A percentile compares a stretch with the other conserved stretches of the same genome.
Evolutionary conservation across 192 early-diverging fungal genomes (phyloP).

Genomic region (Gryganskiella cystojenkinii): DNA sequence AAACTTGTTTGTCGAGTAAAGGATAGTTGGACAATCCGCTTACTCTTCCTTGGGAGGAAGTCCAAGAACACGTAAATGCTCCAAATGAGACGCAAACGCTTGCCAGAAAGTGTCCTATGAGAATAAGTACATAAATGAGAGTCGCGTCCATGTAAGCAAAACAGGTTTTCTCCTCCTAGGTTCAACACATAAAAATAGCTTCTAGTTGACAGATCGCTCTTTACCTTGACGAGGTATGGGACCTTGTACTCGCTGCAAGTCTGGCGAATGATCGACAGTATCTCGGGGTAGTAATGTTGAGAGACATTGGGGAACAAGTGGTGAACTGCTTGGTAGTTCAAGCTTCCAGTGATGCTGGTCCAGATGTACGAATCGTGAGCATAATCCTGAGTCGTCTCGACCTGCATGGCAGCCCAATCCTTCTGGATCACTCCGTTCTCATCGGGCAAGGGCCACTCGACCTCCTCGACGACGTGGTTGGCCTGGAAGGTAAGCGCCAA

Average conservation of each 20-base stretch:
- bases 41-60: slow-evolving; percentile 47
- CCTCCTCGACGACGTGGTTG: slow-evolving; percentile 68
- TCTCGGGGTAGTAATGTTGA: slow-evolving; percentile 63
- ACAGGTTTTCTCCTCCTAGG: too few relatives aligned
- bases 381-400: slow-evolving; percentile 64
- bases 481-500: slow-evolving; percentile 68
- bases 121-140: background rate
- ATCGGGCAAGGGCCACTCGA: slow-evolving; percentile 66
- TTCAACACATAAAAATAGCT: background rate
- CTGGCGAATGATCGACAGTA: slow-evolving; percentile 57
- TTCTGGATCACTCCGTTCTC: slow-evolving; percentile 53
- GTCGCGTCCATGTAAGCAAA: too few relatives aligned
- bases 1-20: too few relatives aligned
- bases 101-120: slow-evolving; percentile 59
- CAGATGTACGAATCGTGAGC: slow-evolving; percentile 62
- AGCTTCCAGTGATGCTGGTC: slow-evolving; percentile 59
- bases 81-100: slow-evolving; percentile 58
- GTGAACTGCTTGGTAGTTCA: slow-evolving; percentile 65
- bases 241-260: slow-evolving; percentile 63
- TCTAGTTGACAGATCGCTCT: background rate
- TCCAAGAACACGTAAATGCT: slow-evolving; percentile 56
- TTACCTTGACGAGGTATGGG: slow-evolving; percentile 58
- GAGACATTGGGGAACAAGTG: slow-evolving; percentile 63
- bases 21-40: too few relatives aligned
- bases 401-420: slow-evolving; percentile 68